phyloP scores from a whole-genome alignment of 805 yeast genomes.

The Wickerhamiella brachini region DNA sequence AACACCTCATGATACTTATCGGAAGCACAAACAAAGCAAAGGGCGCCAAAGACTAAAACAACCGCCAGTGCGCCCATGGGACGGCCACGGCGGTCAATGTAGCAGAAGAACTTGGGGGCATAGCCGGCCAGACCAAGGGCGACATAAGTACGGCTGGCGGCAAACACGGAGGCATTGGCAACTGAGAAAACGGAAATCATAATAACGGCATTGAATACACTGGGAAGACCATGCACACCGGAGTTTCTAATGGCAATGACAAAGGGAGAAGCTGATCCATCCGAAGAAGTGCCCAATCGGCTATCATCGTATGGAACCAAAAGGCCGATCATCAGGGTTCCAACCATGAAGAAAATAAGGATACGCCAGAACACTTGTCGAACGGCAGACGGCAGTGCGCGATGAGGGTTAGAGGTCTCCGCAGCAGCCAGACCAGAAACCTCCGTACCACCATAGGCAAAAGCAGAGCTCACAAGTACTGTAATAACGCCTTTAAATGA shows the following conservation, averaged over 20 bases:
- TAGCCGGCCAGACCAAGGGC: constrained; percentile 48
- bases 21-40: constrained; percentile 51
- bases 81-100: constrained; percentile 65
- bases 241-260: constrained; percentile 68
- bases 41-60: constrained; percentile 35
- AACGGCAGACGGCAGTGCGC: constrained; percentile 55
- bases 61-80: constrained; percentile 54
- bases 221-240: constrained; percentile 50
- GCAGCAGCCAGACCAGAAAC: constrained; percentile 56
- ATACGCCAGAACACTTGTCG: constrained; percentile 56
- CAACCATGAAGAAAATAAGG: constrained; percentile 42
- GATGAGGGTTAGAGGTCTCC: constrained; percentile 55
- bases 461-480: constrained; percentile 49
- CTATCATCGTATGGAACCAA: constrained; percentile 49
- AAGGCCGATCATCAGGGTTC: constrained; percentile 53
- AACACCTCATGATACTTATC: constrained; percentile 38
- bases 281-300: constrained; percentile 32
- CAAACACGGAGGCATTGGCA: constrained; percentile 56
- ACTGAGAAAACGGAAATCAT: constrained; percentile 64
- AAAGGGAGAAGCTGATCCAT: constrained; percentile 62
- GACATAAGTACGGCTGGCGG: constrained; percentile 51
- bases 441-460: constrained; percentile 59
- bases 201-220: constrained; percentile 63
- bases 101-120: constrained; percentile 42
- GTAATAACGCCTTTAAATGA: constrained; percentile 28